Base-by-base conservation (phyloP, 2,329 filamentous ascomycete species). In the Paracamarosporium sp. region DNA sequence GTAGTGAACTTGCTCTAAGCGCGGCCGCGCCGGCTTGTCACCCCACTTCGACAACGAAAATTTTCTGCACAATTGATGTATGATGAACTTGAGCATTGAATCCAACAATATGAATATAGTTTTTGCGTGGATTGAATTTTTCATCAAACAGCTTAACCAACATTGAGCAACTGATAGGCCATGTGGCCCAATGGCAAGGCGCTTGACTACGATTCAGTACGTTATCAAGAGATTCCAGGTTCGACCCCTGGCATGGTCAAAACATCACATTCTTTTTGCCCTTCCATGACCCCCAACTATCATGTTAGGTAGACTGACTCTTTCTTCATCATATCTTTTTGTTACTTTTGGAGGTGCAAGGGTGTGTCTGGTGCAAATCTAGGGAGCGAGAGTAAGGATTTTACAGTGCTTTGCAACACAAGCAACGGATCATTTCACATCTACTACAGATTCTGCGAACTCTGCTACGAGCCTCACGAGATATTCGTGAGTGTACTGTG, bases 111-210 rank as follows among this genome's bases (percentile, higher is more conserved):
- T 3, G 11, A 1, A 17, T 48, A 48, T 48, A 27, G 20, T 12
- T 20, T 12, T 20, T 1, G 1, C 6, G 13, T 5, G 11, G 1
- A 2, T 1, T 2, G 1, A 12, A 8, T 6, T 1, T 28, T 13
- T 20, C 36, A 51, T 33, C 35, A n/a, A 41, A 22, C n/a, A 31
- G 48, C 27, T 51, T 8, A 15, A 41, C 17, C 17, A 28, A 22
- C 24, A 24, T n/a, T 15, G 46, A 27, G 22, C 35, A 12, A 28
- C 22, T n/a, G 12, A 3, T 31, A 52, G 58, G 61, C 53, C 61
- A 56, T 57, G 60, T 82, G 80, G 80, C 80, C 80, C 79, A 82
- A 82, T 82, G 80, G 79, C 78, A 82, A 81, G 78, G 76, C 76
- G 79, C 77, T 79, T 80, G 80, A 81, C 79, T 80, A 80, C 80